Evolutionary conservation across 139 green algal species (phyloP), one percentile per base, ranked within the genome.

Genomic region (Picochlorum sp.): DNA sequence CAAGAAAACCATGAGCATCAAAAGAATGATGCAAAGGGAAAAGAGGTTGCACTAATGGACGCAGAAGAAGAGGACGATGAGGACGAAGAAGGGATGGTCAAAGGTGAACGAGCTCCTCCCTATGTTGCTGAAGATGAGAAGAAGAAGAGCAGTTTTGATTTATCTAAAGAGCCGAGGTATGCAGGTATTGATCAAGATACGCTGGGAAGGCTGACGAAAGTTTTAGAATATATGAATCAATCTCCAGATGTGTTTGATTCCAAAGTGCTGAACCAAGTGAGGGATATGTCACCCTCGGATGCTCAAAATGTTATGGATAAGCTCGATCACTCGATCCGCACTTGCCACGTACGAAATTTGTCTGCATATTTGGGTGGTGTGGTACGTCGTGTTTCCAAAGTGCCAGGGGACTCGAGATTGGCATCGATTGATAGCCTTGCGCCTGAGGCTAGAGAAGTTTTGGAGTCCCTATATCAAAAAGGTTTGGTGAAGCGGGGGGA

Each of bases 321-420:
- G 32, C 32, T 70, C 4, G 54, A 59, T 26, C 12, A 28, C 2
- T 40, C 39, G 1, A 12, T 64, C 26, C 44, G 32, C 0, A 64
- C 31, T 6, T 39, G 40, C 31, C 26, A 29, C 9, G 44, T 70
- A 18, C 54, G 63, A 7, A 70, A 70, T 22, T 44, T 29, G 0
- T 50, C 53, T 8, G 63, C 63, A 3, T 70, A 64, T 30, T 47
- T 70, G 13, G 31, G 37, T 5, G 44, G 63, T 16, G 55, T 59
- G 3, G 12, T 61, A 9, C 31, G 55, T 3, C 55, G 55, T 54
- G 16, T 33, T 29, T 24, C 44, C 16, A 53, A 53, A 31, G 1
- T 14, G 10, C 32, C 16, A 16, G 10, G 25, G 29, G 24, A n/a
- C n/a, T n/a, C n/a, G n/a, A n/a, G n/a, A 9, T 13, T 50, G 56